Percentiles rank a stretch among this genome's conserved stretches.
These are phyloP conservation scores for Meredithiella fracta DNA, from an alignment of 2,329 filamentous ascomycete genomes.

Conservation along the genomic window DNA sequence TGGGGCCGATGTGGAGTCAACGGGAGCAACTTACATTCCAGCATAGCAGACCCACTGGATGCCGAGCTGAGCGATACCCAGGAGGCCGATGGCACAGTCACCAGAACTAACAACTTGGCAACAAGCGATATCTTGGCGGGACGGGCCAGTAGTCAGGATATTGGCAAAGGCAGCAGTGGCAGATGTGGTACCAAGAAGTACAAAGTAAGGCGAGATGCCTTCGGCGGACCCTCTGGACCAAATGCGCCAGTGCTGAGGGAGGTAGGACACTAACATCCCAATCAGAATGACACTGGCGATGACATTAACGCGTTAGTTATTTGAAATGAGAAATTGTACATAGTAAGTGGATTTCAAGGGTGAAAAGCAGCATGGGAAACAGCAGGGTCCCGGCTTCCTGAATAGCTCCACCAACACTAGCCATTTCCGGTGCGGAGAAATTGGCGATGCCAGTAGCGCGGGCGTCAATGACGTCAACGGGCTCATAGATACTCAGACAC, in stretches of 20 bases:
- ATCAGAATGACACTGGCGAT: constrained; percentile 51
- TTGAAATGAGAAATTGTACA: neutral
- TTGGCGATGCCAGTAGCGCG: neutral
- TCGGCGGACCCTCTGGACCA: constrained; percentile 72
- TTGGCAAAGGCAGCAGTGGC: constrained; percentile 82
- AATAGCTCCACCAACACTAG: neutral
- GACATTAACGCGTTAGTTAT: neutral
- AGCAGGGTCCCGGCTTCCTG: neutral
- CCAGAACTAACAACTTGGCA: constrained; percentile 67
- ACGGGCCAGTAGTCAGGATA: constrained; percentile 74
- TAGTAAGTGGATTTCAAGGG: neutral
- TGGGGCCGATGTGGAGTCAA: neutral
- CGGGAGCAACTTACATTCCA: constrained; percentile 53
- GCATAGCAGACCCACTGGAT: constrained; percentile 86
- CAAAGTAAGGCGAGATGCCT: constrained; percentile 88
- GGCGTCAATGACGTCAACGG: neutral
- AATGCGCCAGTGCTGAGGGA: constrained; percentile 89
- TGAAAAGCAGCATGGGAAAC: neutral
- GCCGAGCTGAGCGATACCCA: constrained; percentile 83
- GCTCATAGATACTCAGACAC: too few relatives aligned
- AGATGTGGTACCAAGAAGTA: constrained; percentile 83
- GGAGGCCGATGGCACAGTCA: constrained; percentile 67
- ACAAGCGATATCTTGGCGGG: constrained; percentile 67
- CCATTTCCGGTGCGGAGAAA: neutral
- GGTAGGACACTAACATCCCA: constrained; percentile 80